Base-by-base conservation (phyloP, 2,329 filamentous ascomycete genomes). In the Tolypocladium album region DNA sequence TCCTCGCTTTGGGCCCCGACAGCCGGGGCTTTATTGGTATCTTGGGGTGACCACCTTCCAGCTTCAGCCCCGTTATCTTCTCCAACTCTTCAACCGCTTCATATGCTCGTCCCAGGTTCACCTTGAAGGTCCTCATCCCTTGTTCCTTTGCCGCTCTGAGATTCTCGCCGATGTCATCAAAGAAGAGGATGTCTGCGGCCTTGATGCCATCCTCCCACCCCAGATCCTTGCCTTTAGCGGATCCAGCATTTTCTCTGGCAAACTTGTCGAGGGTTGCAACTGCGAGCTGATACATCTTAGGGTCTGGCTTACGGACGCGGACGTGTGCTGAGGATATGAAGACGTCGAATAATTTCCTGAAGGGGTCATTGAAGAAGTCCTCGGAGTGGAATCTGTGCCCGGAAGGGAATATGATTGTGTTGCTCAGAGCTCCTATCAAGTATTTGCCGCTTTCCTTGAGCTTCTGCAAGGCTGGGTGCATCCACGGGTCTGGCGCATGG, bases 141-240 rank as follows among this genome's bases (percentile, higher is more conserved):
- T 86, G 77, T 56, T 80, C 81, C 73, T 81, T 89, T 1, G 86
- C 94, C 53, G 82, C 87, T 78, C 92, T 94, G 61, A 97, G 73
- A 71, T 99, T 99, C 74, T 92, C 87, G 1, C 94, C 94, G 71
- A 99, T 96, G 67, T 97, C 92, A 71, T 97, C 94, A 57, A 97
- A 75, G 71, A 99, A 99, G 5, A 96, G 75, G 53, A 97, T 78
- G 59, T 97, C 90, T 0, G 76, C 76, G 0, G 88, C 76, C 60
- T 76, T 72, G 11, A 95, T 77, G 0, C 80, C 77, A 5, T 58
- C 73, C 20, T 71, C 72, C 77, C 81, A 82, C 4, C 79, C 79
- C 42, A 74, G 64, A 11, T 63, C 66, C 63, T 64, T 66, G 0
- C 76, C 78, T 63, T 76, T 71, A 2, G 68, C 59, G 20, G 75